These are phyloP conservation scores for Chytridium lagenaria DNA, from an alignment of 371 early-diverging fungal genomes.

Conservation along the genomic window DNA sequence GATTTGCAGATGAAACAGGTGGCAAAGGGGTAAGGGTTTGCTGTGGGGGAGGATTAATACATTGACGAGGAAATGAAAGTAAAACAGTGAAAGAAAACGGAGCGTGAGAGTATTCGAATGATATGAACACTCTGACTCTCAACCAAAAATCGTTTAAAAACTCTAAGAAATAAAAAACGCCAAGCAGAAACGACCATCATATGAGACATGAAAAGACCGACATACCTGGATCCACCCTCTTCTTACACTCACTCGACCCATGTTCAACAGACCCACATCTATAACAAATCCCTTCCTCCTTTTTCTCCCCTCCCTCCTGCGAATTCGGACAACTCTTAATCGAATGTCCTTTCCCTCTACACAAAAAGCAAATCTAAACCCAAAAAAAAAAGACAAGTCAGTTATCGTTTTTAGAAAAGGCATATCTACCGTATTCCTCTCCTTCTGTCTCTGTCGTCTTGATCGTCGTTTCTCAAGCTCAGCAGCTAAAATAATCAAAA, in stretches of 20 bases:
- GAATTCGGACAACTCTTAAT: conserved; percentile 84
- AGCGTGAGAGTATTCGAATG: no score
- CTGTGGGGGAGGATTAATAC: no score
- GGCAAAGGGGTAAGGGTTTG: conserved; percentile 60
- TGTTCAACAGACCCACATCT: conserved; percentile 88
- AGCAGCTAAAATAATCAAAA: conserved; percentile 22
- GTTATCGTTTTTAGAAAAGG: no score
- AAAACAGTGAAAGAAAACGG: no score
- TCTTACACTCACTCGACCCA: conserved; percentile 74
- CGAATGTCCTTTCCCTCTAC: conserved; percentile 83
- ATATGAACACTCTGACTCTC: no score
- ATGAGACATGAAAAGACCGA: neutral
- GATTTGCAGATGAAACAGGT: conserved; percentile 87
- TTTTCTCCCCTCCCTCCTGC: conserved; percentile 33
- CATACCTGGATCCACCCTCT: conserved; percentile 44
- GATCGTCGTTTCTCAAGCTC: conserved; percentile 42
- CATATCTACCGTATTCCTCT: conserved; percentile 55
- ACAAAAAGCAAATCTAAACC: conserved; percentile 76
- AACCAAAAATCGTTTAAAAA: no score
- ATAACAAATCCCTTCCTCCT: conserved; percentile 68
- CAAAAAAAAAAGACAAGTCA: no score
- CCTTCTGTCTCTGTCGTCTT: conserved; percentile 42
- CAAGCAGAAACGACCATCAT: neutral
- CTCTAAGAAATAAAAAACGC: no score
- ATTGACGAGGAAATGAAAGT: no score